Evolutionary conservation across 1,284 basidiomycete species (phyloP).

Genomic region (Leccinum huronense): DNA sequence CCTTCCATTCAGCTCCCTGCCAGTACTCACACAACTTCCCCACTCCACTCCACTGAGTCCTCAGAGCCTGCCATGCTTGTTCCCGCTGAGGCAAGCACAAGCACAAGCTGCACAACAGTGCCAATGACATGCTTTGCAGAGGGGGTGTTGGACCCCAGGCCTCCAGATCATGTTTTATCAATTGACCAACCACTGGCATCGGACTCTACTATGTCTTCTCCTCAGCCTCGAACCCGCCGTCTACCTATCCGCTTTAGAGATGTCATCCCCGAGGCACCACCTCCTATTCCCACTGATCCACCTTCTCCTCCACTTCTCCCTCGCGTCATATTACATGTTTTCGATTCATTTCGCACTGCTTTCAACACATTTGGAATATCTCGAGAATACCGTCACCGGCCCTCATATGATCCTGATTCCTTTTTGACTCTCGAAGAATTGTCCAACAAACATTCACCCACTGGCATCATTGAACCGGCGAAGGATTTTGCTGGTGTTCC

Average conservation of each 20-base stretch:
- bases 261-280: neutral
- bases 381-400: neutral
- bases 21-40: neutral
- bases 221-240: no score
- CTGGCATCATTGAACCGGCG: neutral
- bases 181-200: neutral
- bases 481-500: neutral
- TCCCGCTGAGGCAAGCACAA: neutral
- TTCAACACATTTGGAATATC: slow-evolving; percentile 1
- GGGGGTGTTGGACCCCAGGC: no score
- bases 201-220: neutral
- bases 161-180: no score
- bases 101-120: no score
- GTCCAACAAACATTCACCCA: neutral
- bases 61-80: neutral
- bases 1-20: neutral
- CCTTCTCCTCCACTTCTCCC: neutral
- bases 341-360: neutral
- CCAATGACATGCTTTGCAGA: no score
- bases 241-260: no score
- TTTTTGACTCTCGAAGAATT: neutral
- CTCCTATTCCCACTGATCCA: neutral
- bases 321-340: slow-evolving; percentile 1
- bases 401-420: neutral
- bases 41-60: neutral